Conservation (phyloP, 2,329 filamentous ascomycete genomes). For the Phaeomoniella chlamydospora region DNA sequence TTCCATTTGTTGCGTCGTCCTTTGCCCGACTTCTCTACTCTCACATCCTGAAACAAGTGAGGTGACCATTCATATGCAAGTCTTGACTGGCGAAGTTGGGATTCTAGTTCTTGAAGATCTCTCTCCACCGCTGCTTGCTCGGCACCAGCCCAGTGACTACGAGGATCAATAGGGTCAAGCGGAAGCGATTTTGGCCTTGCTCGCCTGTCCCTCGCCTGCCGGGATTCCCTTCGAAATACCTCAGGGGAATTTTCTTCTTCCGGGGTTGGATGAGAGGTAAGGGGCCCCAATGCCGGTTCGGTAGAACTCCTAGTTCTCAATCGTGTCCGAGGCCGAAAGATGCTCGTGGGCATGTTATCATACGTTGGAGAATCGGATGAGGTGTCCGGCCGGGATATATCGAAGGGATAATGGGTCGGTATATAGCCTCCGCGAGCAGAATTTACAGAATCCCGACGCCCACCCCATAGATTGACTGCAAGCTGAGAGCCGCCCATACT, state of each 20-base stretch:
- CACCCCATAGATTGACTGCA: not conserved
- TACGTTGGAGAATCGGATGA: constrained; percentile 27
- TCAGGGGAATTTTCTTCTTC: not conserved
- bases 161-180: constrained; percentile 25
- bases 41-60: constrained; percentile 51
- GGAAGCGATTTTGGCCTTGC: constrained; percentile 14
- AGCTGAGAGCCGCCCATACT: constrained; percentile 4
- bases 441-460: constrained; percentile 1
- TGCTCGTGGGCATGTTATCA: constrained; percentile 31
- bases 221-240: not conserved
- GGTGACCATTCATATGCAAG: constrained; percentile 57
- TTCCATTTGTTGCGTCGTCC: constrained; percentile 47
- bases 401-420: not conserved
- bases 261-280: not conserved
- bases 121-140: constrained; percentile 1
- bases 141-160: constrained; percentile 25
- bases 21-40: constrained; percentile 21
- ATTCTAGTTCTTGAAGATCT: constrained; percentile 9
- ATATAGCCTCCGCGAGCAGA: not conserved
- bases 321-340: constrained; percentile 32
- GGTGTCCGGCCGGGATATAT: constrained; percentile 1
- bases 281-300: not conserved
- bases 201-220: constrained; percentile 15
- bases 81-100: constrained; percentile 29
- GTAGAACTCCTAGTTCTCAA: no score